Base-by-base conservation (phyloP, 768 basidiomycete genomes). In the Lentinula edodes region DNA sequence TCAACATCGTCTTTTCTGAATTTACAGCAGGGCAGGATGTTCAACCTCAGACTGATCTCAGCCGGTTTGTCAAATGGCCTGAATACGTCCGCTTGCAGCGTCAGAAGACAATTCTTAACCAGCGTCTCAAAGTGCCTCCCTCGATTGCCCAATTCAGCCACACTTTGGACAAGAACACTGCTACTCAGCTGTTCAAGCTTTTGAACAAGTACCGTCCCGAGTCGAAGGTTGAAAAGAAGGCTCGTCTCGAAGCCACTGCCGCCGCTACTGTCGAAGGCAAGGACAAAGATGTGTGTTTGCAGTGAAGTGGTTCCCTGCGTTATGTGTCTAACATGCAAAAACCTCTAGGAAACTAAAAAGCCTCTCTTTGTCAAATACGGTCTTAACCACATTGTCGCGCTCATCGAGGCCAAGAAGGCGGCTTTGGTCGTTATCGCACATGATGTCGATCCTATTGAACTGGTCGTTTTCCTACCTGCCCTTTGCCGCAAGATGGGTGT, bases 401-500 rank as follows among this genome's bases (percentile, higher is more conserved):
- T 98, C 72, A 83, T 95, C 59, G 95, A 99, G 81, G 91, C 92
- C 72, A 98, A 98, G 86, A 98, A 98, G 82, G 95, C 95, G 45
- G 84, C 89, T 52, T 88, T 98, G 62, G 95, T 98, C 66, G 85
- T 95, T 77, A 96, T 98, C 66, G 93, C 91, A 42, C 93, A 98
- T 74, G 95, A 99, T 73, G 96, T 99, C 64, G 96, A 99, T 83
- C 96, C 96, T 45, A 96, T 99, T 65, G 96, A 99, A 80, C 90
- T 99, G 69, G 96, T 99, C 66, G 86, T 99, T 78, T 98, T 93
- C 88, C 84, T 98, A 63, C 96, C 96, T 61, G 95, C 96, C 60
- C 88, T 98, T 63, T 99, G 96, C 82, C 89, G 95, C 77, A 98
- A 98, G 88, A 98, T 98, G 95, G 95, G 95, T 74, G 91, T 98